Evolutionary conservation across 371 early-diverging fungal genomes (phyloP).

Genomic region (Smittium culicis): DNA sequence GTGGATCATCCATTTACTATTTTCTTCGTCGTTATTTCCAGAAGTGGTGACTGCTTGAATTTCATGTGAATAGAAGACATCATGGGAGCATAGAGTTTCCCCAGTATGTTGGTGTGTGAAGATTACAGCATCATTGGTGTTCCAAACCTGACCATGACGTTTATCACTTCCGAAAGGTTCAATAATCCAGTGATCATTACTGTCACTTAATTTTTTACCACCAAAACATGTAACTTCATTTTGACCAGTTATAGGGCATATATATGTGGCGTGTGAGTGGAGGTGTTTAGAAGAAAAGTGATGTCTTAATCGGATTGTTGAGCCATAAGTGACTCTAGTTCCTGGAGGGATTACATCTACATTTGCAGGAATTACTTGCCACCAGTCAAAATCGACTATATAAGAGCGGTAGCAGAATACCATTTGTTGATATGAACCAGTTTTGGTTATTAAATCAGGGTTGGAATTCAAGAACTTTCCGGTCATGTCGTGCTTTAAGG

Average conservation of each 20-base stretch:
- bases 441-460: slow-evolving; percentile 22
- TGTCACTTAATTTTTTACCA: slow-evolving; percentile 32
- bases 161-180: slow-evolving; percentile 33
- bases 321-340: slow-evolving; percentile 36
- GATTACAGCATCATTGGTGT: slow-evolving; percentile 30
- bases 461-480: slow-evolving; percentile 37
- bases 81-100: slow-evolving; percentile 37
- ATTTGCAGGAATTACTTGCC: slow-evolving; percentile 40
- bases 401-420: slow-evolving; percentile 36
- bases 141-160: slow-evolving; percentile 34
- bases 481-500: slow-evolving; percentile 42
- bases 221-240: slow-evolving; percentile 48
- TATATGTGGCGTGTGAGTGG: slow-evolving; percentile 40
- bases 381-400: slow-evolving; percentile 28
- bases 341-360: slow-evolving; percentile 28
- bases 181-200: slow-evolving; percentile 47
- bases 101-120: slow-evolving; percentile 40
- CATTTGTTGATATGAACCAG: slow-evolving; percentile 40
- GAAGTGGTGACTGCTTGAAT: slow-evolving; percentile 38
- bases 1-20: slow-evolving; percentile 38
- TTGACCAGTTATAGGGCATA: slow-evolving; percentile 37
- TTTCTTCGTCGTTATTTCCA: slow-evolving; percentile 38
- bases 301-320: slow-evolving; percentile 40
- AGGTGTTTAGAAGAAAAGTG: slow-evolving; percentile 34
- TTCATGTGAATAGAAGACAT: slow-evolving; percentile 27